phyloP scores from a whole-genome alignment of 2,329 filamentous ascomycete species.

The Beauveria medogensis region DNA sequence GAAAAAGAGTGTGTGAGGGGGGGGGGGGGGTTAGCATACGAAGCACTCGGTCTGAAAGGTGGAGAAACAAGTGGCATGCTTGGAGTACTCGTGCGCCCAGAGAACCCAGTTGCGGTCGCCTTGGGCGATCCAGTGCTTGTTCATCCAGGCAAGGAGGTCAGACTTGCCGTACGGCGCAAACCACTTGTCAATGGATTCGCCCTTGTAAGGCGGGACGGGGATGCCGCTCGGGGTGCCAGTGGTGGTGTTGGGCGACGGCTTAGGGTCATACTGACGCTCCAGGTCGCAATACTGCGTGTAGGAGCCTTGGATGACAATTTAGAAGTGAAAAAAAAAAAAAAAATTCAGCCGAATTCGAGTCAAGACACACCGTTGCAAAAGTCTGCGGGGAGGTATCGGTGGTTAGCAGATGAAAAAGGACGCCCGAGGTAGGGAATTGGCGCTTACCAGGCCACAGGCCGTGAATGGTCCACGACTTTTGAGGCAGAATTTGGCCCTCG shows the following conservation, averaged over 20 bases:
- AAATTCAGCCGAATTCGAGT: too few species aligned
- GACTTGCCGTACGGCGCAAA: constrained; percentile 48
- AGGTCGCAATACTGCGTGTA: constrained; percentile 63
- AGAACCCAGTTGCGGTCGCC: constrained; percentile 48
- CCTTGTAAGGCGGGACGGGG: constrained; percentile 49
- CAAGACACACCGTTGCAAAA: constrained; percentile 33
- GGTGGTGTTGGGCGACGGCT: constrained; percentile 55
- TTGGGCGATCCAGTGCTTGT: constrained; percentile 55
- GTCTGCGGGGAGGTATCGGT: constrained; percentile 20
- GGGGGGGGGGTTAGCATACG: constrained; percentile 14
- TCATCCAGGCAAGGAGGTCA: constrained; percentile 58
- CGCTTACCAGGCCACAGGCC: constrained; percentile 44
- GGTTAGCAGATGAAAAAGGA: not conserved
- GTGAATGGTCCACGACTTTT: constrained; percentile 50
- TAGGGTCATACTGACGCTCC: constrained; percentile 55
- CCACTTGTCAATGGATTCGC: constrained; percentile 50
- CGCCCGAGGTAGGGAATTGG: not conserved
- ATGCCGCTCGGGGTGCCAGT: constrained; percentile 44
- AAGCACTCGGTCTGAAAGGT: constrained; percentile 60
- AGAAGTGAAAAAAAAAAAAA: not conserved
- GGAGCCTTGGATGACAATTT: constrained; percentile 30
- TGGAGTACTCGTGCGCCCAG: constrained; percentile 61
- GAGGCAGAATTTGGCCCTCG: constrained; percentile 49
- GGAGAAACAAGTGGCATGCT: constrained; percentile 60
- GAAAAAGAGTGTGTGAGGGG: too few species aligned